Conservation (phyloP, 345 rosid genomes). For the Eutrema heterophyllum region DNA sequence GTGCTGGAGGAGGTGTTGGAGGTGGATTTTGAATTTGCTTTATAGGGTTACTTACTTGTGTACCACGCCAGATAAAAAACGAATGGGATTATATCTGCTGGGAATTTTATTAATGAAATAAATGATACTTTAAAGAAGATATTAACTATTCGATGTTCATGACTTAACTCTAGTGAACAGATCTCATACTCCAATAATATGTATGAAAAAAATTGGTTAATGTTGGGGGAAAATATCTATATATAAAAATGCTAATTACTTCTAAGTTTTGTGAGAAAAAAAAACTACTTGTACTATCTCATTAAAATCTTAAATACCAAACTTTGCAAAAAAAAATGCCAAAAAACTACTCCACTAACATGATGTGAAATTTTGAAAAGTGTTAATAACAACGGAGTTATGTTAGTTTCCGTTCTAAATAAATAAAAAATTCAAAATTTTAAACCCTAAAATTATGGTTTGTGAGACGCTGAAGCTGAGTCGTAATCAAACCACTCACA, state of each 20-base stretch:
- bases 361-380: background rate
- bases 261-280: too few species aligned
- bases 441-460: background rate
- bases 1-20: constrained; percentile 26
- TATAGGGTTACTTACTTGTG: constrained; percentile 17
- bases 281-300: too few species aligned
- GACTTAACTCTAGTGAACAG: background rate
- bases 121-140: background rate
- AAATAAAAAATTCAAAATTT: too few species aligned
- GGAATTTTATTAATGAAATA: constrained; percentile 16
- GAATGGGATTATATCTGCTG: too few species aligned
- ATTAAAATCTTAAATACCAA: too few species aligned
- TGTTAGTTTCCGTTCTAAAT: background rate
- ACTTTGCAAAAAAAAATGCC: background rate
- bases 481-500: background rate
- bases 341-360: background rate
- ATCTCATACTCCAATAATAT: background rate
- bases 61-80: background rate
- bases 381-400: background rate
- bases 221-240: too few species aligned
- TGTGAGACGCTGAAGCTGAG: background rate
- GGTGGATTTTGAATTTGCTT: constrained; percentile 21
- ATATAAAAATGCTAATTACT: too few species aligned
- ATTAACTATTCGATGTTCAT: background rate
- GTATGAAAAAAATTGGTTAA: background rate